Evolutionary conservation across 352 stramenopile genomes (phyloP), one percentile per base, ranked within the genome.

Genomic region (Pythium phragmiticola): DNA sequence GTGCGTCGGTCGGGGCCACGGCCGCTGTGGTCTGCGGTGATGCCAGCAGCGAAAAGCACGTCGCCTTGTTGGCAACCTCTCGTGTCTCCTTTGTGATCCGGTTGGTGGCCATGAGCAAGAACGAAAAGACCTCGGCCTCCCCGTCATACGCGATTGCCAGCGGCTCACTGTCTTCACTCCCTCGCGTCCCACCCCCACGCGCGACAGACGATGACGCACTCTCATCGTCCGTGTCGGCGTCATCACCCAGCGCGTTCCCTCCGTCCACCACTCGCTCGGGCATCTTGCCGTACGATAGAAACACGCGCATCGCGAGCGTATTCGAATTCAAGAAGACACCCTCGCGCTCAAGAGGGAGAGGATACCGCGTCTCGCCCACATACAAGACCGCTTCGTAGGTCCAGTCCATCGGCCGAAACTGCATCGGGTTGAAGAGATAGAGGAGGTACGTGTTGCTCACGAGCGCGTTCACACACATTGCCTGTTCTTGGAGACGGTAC

Each of bases 391-490:
- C 81, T 33, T 87, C 70, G 65, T 90, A 95, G 7, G 77, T 90
- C 84, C 84, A 95, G 62, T 95, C 84, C 46, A 94, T 73, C 11
- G 87, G 87, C 4, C 83, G 84, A 60, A 90, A 95, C 56, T 81
- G 68, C 41, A 92, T 70, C 46, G 87, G 84, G 54, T 95, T 95
- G 74, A 95, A 95, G 36, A 95, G 60, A 34, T 95, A 93, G n/a
- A 95, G 68, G 65, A 95, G 68, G 69, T 93, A 95, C 61, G 87
- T 87, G 63, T 93, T 95, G 75, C 82, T 90, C 52, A 92, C 80
- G 30, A 95, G 67, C 1, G 84, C 80, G 57, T 95, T 95, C 16
- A 95, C 73, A 55, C 82, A 92, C 42, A 93, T 62, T 26, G 87
- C 76, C 48, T 77, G 65, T 3, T 71, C 52, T 30, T 81, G 71